Conservation (phyloP, 202 grass and related monocot genomes). For the Schoenoplectus triqueter region DNA sequence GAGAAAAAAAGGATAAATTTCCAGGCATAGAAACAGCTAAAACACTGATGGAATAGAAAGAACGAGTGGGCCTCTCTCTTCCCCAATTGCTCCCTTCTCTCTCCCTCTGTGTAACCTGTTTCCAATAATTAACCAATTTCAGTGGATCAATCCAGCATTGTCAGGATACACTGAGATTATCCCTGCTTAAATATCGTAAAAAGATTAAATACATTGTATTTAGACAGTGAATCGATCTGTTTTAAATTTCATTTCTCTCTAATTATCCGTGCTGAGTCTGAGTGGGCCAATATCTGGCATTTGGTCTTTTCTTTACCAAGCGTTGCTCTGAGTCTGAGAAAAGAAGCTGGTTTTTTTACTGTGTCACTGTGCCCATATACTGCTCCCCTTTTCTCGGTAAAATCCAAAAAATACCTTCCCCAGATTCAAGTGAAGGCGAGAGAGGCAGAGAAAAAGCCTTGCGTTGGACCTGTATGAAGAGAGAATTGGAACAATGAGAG, state of each 20-base stretch:
- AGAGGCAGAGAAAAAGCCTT: conserved; percentile 29
- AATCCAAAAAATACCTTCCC: conserved; percentile 22
- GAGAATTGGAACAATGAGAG: conserved; percentile 82
- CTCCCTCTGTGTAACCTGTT: conserved; percentile 17
- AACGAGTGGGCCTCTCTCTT: background rate
- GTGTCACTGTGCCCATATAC: conserved; percentile 1
- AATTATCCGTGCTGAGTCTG: background rate
- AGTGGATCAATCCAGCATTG: conserved; percentile 32
- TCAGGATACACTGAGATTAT: conserved; percentile 13
- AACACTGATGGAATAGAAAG: conserved; percentile 11
- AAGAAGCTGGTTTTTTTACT: conserved; percentile 37
- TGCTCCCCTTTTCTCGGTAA: conserved; percentile 16
- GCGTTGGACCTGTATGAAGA: conserved; percentile 48
- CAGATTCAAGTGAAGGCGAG: conserved; percentile 27
- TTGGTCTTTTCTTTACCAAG: conserved; percentile 32
- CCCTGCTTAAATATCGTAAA: background rate
- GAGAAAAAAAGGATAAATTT: background rate
- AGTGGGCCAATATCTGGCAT: conserved; percentile 36
- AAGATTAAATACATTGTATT: conserved; percentile 22
- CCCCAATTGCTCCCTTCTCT: conserved; percentile 1
- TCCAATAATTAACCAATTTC: background rate
- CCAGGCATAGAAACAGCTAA: background rate
- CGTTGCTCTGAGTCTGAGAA: conserved; percentile 5
- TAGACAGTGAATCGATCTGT: conserved; percentile 11
- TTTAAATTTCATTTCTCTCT: conserved; percentile 22